These are phyloP conservation scores for Paxillus ammoniavirescens DNA, from an alignment of 768 basidiomycete species.

Conservation along the genomic window DNA sequence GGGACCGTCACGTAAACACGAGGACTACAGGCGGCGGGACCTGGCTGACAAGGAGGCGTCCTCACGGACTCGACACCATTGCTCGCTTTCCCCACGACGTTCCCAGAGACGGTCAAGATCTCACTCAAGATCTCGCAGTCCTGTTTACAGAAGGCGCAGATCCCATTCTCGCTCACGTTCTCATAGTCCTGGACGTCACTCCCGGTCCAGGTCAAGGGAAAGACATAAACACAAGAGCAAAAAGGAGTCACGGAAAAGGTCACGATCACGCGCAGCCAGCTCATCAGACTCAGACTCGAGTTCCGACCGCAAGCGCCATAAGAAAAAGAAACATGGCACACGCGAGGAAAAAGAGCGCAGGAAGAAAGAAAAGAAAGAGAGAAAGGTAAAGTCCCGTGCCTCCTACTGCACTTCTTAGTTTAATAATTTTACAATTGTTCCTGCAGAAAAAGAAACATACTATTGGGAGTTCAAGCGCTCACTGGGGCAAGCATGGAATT, in stretches of 20 bases:
- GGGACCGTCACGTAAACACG: constrained; percentile 15
- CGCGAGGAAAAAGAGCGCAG: constrained; percentile 50
- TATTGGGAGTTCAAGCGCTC: constrained; percentile 43
- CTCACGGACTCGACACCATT: constrained; percentile 3
- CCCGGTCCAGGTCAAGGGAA: constrained; percentile 37
- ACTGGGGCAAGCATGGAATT: constrained; percentile 91
- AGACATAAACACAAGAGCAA: constrained; percentile 16
- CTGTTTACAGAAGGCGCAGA: constrained; percentile 9
- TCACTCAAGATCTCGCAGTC: constrained; percentile 25
- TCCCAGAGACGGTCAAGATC: constrained; percentile 24
- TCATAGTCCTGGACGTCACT: constrained; percentile 28
- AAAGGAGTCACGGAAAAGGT: constrained; percentile 32
- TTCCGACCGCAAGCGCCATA: constrained; percentile 37
- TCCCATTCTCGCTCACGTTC: constrained; percentile 27
- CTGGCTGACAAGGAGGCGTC: constrained; percentile 7
- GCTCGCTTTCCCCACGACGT: constrained; percentile 17
- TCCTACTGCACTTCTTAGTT: not conserved
- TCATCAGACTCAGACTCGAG: constrained; percentile 34
- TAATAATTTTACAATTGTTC: constrained; percentile 3
- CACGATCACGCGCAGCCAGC: constrained; percentile 41
- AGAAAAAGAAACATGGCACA: constrained; percentile 45
- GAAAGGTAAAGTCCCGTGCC: constrained; percentile 45
- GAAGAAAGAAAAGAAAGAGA: constrained; percentile 68
- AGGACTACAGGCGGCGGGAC: constrained; percentile 12
- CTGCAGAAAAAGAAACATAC: constrained; percentile 59